phyloP scores from a whole-genome alignment of 345 rosid genomes.

The Hibiscus tridactylites region DNA sequence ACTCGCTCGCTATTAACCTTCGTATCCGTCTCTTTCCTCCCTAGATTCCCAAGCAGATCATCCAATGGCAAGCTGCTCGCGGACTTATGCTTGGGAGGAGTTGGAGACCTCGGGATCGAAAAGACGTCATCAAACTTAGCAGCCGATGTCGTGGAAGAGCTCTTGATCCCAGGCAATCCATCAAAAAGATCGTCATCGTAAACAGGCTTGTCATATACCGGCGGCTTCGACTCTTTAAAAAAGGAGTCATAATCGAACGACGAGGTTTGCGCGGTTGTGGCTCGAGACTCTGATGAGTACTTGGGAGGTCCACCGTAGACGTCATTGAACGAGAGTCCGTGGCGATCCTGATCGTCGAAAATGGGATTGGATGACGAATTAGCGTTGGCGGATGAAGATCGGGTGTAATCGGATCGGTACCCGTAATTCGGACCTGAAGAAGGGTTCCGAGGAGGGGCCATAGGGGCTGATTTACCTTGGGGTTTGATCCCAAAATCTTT shows the following conservation, averaged over 20 bases:
- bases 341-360: slow-evolving; percentile 39
- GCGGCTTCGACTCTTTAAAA: slow-evolving; percentile 36
- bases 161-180: slow-evolving; percentile 57
- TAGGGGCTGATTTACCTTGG: slow-evolving; percentile 21
- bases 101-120: slow-evolving; percentile 25
- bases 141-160: slow-evolving; percentile 28
- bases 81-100: slow-evolving; percentile 11
- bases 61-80: slow-evolving; percentile 35
- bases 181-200: slow-evolving; percentile 66
- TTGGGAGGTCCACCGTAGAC: slow-evolving; percentile 48
- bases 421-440: slow-evolving; percentile 24
- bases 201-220: slow-evolving; percentile 63
- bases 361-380: slow-evolving; percentile 23
- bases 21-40: slow-evolving; percentile 27
- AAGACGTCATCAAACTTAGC: slow-evolving; percentile 38
- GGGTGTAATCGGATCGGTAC: slow-evolving; percentile 25
- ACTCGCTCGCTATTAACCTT: slow-evolving; percentile 20
- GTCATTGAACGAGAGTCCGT: slow-evolving; percentile 31
- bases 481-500: slow-evolving; percentile 65
- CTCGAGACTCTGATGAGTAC: slow-evolving; percentile 35
- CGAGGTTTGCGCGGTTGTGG: slow-evolving; percentile 8
- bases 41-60: slow-evolving; percentile 46
- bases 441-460: slow-evolving; percentile 34
- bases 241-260: slow-evolving; percentile 45
- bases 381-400: slow-evolving; percentile 17